A percentile compares a stretch with the other conserved stretches of the same genome.
Evolutionary conservation across 176 grass and related monocot genomes (phyloP).

Genomic region (Cenchrus fungigraminus): DNA sequence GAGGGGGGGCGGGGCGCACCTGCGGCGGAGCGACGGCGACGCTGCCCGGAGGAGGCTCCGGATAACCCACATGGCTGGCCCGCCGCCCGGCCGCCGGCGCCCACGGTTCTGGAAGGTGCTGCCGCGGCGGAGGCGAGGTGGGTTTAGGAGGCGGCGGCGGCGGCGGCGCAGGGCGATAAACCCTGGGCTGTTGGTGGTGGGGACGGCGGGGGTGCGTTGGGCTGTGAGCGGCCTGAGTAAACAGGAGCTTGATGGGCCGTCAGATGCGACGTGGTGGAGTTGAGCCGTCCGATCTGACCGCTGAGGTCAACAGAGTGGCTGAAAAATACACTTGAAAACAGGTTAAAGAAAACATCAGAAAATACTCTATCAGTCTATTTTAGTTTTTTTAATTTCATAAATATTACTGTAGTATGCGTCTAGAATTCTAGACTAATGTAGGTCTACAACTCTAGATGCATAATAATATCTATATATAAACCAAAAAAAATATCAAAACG

Average conservation of each 20-base stretch:
- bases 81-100: neutral
- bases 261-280: neutral
- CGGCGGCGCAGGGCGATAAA: conserved; percentile 37
- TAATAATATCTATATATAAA: no score
- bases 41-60: conserved; percentile 30
- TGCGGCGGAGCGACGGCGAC: conserved; percentile 36
- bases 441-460: no score
- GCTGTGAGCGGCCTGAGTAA: neutral
- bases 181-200: conserved; percentile 27
- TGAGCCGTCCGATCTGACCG: conserved; percentile 3
- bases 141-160: conserved; percentile 50
- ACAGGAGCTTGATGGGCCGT: conserved; percentile 23
- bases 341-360: no score
- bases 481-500: no score
- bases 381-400: no score
- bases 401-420: no score
- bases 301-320: neutral
- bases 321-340: no score
- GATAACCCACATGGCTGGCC: conserved; percentile 42
- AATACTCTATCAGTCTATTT: no score
- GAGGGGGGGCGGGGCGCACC: conserved; percentile 4
- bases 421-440: no score
- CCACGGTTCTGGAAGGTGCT: neutral
- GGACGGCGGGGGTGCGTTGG: neutral
- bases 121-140: conserved; percentile 31